phyloP scores from a whole-genome alignment of 306 rosid species.

The Potentilla sterilis region DNA sequence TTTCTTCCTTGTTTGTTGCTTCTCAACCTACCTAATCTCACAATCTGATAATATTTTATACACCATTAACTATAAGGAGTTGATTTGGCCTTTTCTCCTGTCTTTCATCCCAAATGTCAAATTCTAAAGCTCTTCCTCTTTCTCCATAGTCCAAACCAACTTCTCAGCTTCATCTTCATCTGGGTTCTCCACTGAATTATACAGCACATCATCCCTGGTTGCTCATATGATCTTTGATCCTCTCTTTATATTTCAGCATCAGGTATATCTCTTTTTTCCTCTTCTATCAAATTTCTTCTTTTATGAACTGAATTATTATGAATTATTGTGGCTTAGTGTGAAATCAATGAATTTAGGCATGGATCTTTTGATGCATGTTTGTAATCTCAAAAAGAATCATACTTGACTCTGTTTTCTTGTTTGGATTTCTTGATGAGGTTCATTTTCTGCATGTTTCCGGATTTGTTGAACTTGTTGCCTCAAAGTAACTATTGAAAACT shows the following conservation, averaged over 20 bases:
- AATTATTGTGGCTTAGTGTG: background rate
- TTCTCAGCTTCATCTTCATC: conserved; percentile 34
- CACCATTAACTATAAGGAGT: conserved; percentile 21
- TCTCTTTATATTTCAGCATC: conserved; percentile 23
- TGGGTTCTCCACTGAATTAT: conserved; percentile 22
- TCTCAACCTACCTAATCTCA: conserved; percentile 37
- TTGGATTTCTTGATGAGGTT: background rate
- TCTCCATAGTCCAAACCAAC: conserved; percentile 12
- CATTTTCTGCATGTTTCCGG: background rate
- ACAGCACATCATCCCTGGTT: conserved; percentile 23
- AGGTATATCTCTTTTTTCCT: conserved; percentile 29
- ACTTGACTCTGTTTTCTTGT: background rate
- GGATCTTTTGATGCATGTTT: conserved; percentile 18
- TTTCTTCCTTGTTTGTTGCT: conserved; percentile 30
- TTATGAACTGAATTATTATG: conserved; percentile 9
- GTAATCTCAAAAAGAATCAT: background rate
- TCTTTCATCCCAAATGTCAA: conserved; percentile 29
- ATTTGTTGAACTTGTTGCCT: background rate
- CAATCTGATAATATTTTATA: conserved; percentile 22
- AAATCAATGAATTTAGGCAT: conserved; percentile 2
- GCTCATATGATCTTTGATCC: conserved; percentile 16
- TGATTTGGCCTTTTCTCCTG: conserved; percentile 28
- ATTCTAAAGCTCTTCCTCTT: conserved; percentile 23
- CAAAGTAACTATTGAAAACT: background rate
- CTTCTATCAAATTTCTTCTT: background rate